Evolutionary conservation across 2,329 filamentous ascomycete species (phyloP).

Genomic region (Juglanconis sp.): DNA sequence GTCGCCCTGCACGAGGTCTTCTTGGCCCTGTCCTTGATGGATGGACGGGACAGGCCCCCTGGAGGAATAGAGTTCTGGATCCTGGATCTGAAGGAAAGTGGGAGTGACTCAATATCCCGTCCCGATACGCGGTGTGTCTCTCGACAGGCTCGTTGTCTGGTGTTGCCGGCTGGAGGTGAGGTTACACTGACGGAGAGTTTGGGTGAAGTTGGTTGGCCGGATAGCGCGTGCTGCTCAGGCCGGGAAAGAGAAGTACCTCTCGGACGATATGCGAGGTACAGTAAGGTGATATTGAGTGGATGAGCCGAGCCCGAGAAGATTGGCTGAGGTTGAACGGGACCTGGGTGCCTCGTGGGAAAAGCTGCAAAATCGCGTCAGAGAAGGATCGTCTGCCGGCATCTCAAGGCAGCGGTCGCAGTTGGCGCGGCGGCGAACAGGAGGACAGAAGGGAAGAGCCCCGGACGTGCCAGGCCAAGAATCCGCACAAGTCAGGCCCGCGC

Average conservation of each 20-base stretch:
- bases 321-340: conserved; percentile 23
- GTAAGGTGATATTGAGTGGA: conserved; percentile 4
- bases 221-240: conserved; percentile 5
- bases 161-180: conserved; percentile 10
- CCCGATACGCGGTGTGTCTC: conserved; percentile 8
- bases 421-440: conserved; percentile 11
- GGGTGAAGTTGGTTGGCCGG: conserved; percentile 9
- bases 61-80: conserved; percentile 10
- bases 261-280: conserved; percentile 6
- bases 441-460: neutral
- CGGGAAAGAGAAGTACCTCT: conserved; percentile 5
- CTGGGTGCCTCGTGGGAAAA: conserved; percentile 25
- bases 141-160: conserved; percentile 16
- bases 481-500: neutral
- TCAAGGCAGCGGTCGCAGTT: conserved; percentile 6
- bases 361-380: conserved; percentile 39
- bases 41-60: conserved; percentile 7
- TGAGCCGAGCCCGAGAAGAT: conserved; percentile 22
- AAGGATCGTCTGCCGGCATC: conserved; percentile 22
- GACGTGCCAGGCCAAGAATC: neutral
- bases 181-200: conserved; percentile 17
- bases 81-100: neutral
- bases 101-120: conserved; percentile 14
- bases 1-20: conserved; percentile 28
- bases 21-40: conserved; percentile 14